Evolutionary conservation across 1,284 basidiomycete species (phyloP).

Genomic region (Cutaneotrichosporon mucoides): DNA sequence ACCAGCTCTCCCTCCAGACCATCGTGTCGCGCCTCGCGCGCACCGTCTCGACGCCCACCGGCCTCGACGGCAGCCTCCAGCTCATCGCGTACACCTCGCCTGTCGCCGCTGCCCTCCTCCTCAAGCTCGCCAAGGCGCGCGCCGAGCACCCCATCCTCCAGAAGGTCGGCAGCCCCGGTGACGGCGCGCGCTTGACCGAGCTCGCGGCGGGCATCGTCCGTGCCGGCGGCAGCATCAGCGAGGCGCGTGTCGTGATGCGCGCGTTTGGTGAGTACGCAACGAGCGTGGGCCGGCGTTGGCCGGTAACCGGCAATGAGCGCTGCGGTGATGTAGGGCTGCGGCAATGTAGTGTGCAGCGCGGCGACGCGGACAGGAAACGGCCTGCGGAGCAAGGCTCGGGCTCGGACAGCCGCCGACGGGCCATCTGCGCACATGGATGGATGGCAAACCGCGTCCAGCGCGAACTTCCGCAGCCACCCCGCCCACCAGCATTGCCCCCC

Average conservation of each 20-base stretch:
- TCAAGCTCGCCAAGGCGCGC: constrained; percentile 32
- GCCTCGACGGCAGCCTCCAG: constrained; percentile 46
- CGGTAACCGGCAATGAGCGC: too few relatives aligned
- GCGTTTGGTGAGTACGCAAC: constrained; percentile 36
- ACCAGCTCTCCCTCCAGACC: not conserved
- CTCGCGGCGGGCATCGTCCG: constrained; percentile 35
- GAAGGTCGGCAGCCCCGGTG: constrained; percentile 8
- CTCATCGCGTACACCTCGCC: constrained; percentile 43
- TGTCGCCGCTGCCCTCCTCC: constrained; percentile 35
- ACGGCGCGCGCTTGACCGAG: constrained; percentile 16
- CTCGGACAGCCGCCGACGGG: too few relatives aligned
- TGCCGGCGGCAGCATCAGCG: constrained; percentile 33
- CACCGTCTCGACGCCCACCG: constrained; percentile 34
- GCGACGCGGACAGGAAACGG: too few relatives aligned
- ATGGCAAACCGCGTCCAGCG: too few relatives aligned
- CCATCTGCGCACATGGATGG: too few relatives aligned
- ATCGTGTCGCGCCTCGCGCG: constrained; percentile 31
- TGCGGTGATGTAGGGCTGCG: too few relatives aligned
- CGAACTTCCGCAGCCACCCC: too few relatives aligned
- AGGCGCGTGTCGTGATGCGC: constrained; percentile 46
- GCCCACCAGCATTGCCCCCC: too few relatives aligned
- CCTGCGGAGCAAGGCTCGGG: too few relatives aligned
- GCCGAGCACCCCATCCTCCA: constrained; percentile 20
- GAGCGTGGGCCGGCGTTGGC: not conserved
- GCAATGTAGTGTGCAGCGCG: too few relatives aligned